These are phyloP conservation scores for Hyphopichia buzzinii DNA, from an alignment of 1,139 yeast genomes.

Conservation along the genomic window DNA sequence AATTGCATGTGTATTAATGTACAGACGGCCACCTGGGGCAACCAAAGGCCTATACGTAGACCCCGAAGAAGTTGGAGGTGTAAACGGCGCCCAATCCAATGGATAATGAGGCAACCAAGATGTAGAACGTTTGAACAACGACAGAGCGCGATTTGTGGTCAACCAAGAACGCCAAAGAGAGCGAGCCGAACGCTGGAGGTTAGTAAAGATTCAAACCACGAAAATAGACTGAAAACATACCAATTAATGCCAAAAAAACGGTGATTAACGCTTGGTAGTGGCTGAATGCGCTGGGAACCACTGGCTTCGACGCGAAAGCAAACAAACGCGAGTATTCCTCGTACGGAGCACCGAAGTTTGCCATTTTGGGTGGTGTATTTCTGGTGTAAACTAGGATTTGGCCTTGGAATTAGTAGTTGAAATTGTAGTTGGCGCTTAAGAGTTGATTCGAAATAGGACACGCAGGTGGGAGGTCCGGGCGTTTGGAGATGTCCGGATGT, in stretches of 20 bases:
- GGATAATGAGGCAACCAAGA: constrained; percentile 37
- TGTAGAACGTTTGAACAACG: constrained; percentile 26
- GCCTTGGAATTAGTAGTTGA: too few relatives aligned
- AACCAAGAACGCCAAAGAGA: constrained; percentile 35
- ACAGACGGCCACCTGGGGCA: too few relatives aligned
- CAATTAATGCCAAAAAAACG: constrained; percentile 7
- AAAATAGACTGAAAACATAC: constrained; percentile 7
- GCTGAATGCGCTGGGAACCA: constrained; percentile 14
- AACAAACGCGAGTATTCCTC: constrained; percentile 27
- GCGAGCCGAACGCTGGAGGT: constrained; percentile 35
- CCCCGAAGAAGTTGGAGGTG: constrained; percentile 45
- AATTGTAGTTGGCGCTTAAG: not conserved
- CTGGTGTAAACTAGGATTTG: not conserved
- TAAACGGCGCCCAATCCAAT: constrained; percentile 39
- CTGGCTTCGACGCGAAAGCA: constrained; percentile 23
- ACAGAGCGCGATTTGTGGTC: constrained; percentile 33
- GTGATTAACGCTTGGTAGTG: constrained; percentile 9
- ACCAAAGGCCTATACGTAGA: constrained; percentile 33
- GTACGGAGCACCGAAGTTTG: constrained; percentile 32
- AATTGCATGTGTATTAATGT: too few relatives aligned
- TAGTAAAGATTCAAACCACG: not conserved
- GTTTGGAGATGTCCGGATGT: too few relatives aligned
- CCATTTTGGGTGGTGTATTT: constrained; percentile 11
- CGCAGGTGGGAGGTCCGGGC: constrained; percentile 1
- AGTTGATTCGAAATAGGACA: too few relatives aligned